Percentiles rank a stretch among this genome's conserved stretches.
Evolutionary conservation across 306 rosid species (phyloP).

Genomic region (Vachellia collinsii): DNA sequence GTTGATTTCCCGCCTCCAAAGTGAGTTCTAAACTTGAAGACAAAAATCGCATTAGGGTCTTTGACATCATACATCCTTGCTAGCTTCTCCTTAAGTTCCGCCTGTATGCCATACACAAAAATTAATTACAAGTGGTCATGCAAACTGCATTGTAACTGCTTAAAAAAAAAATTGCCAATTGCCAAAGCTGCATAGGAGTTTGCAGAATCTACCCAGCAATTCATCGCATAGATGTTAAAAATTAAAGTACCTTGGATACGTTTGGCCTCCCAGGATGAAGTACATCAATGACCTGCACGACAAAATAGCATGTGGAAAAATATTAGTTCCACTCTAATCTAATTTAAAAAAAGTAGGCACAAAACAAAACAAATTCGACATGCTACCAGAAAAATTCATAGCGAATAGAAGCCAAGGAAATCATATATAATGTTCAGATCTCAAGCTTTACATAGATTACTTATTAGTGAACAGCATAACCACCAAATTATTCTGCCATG

Average conservation of each 20-base stretch:
- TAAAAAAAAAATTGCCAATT: not conserved
- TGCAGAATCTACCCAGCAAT: not conserved
- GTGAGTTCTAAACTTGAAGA: slow-evolving; percentile 86
- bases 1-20: slow-evolving; percentile 98
- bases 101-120: slow-evolving; percentile 44
- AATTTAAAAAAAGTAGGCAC: not conserved
- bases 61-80: slow-evolving; percentile 77
- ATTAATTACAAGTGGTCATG: not conserved
- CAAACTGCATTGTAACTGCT: not conserved
- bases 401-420: not conserved
- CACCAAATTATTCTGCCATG: not conserved
- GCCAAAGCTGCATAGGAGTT: not conserved
- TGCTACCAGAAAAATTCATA: not conserved
- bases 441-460: not conserved
- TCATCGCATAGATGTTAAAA: not conserved
- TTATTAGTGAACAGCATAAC: not conserved
- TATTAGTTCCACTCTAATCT: not conserved
- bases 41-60: slow-evolving; percentile 81
- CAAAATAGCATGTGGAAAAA: not conserved
- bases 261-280: slow-evolving; percentile 95
- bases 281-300: slow-evolving; percentile 70
- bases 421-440: not conserved
- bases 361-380: not conserved
- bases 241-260: slow-evolving; percentile 71
- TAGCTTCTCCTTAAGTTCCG: slow-evolving; percentile 92